Evolutionary conservation across 208 protist genomes (phyloP), one percentile per base, ranked within the genome.

Genomic region (Leishmania guyanensis): DNA sequence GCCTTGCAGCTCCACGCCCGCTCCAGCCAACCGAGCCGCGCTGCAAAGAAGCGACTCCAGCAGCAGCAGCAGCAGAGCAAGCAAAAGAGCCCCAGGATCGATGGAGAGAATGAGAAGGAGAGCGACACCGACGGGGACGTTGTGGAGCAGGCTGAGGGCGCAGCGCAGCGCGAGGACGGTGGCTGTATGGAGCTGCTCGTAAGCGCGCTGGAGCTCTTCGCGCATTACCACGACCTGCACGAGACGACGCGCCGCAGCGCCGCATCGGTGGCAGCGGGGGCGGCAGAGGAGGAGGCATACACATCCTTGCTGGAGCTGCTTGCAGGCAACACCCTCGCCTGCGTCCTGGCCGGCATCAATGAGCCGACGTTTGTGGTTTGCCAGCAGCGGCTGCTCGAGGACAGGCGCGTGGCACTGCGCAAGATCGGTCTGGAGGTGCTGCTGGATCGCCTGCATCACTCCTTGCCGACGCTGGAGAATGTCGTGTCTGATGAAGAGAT

Each of bases 261-360:
- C 8, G 43, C 70, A 29, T 73, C 79, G 56, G 36, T 20, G 22
- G 22, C n/a, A 14, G n/a, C 48, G 20, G 79, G 54, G 46, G 80
- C 79, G 3, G 79, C 66, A 20, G 85, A 97, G 74, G 87, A 87
- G 22, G 95, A 95, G 88, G 80, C 90, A 4, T 97, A 95, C 87
- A 88, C 87, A 20, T 92, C 95, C 83, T 80, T 97, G 73, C 85
- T 97, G 75, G 91, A 97, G 88, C 86, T 97, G 75, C 91, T 97
- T 43, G 84, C 92, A 33, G 94, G 93, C 78, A 97, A 97, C 82
- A 94, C 94, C 36, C 90, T 97, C n/a, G 94, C 93, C 9, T 97
- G 94, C 78, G 93, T 97, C 72, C 88, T 97, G 65, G 92, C 94
- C 2, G 93, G 94, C 69, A 97, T 97, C 86, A 96, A 97, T 79